phyloP scores from a whole-genome alignment of 78 protist species.

The Dictyostelium citrinum region DNA sequence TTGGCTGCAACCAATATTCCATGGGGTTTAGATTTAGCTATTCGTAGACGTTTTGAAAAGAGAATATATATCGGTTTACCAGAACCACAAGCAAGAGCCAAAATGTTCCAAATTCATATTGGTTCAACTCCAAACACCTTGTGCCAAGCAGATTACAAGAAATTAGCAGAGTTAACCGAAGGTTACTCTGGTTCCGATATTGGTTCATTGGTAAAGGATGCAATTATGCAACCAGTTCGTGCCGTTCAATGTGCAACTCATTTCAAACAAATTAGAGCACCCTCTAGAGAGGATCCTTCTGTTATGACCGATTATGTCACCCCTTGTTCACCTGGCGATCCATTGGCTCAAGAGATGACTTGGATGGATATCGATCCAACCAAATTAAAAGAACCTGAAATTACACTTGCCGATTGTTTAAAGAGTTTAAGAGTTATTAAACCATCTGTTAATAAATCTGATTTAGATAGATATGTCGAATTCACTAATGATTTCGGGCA shows the following conservation, averaged over 20 bases:
- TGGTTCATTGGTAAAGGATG: conserved; percentile 90
- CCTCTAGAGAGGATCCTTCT: conserved; percentile 71
- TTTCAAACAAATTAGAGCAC: conserved; percentile 86
- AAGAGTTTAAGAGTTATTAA: conserved; percentile 51
- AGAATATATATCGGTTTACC: conserved; percentile 81
- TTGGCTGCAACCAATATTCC: conserved; percentile 99
- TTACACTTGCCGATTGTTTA: conserved; percentile 54
- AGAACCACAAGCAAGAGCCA: conserved; percentile 86
- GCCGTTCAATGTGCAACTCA: conserved; percentile 95
- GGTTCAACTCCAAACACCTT: conserved; percentile 90
- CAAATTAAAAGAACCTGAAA: conserved; percentile 63
- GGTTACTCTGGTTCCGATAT: conserved; percentile 97
- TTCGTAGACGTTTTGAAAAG: conserved; percentile 93
- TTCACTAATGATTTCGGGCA: conserved; percentile 77
- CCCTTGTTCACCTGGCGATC: conserved; percentile 87
- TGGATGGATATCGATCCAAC: conserved; percentile 79
- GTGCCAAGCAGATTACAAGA: conserved; percentile 40
- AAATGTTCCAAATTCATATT: conserved; percentile 91
- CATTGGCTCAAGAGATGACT: conserved; percentile 78
- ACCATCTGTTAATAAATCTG: conserved; percentile 79
- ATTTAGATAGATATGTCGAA: conserved; percentile 60
- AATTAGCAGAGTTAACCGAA: conserved; percentile 88
- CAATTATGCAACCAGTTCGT: conserved; percentile 97
- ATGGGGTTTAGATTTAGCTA: conserved; percentile 97
- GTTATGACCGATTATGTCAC: conserved; percentile 58